Conservation (phyloP, 495 filamentous ascomycete species). For the Polyplosphaeria fusca region DNA sequence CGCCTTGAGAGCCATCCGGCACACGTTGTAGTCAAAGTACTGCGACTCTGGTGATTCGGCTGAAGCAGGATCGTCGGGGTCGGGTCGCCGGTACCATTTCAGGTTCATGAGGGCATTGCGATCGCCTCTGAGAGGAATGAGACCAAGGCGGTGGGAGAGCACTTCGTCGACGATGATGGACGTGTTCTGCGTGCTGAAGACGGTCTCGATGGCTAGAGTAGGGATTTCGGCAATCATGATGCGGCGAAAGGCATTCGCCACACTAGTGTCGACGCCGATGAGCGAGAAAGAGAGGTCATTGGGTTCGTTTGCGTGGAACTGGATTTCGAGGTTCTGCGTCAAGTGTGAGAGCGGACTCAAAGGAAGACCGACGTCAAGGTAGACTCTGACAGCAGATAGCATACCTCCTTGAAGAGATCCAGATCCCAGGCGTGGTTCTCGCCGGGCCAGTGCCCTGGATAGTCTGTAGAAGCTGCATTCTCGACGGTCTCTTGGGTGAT, state of each 20-base stretch:
- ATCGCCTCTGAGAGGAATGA: slow-evolving; percentile 81
- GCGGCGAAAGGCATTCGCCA: slow-evolving; percentile 97
- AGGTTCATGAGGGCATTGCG: slow-evolving; percentile 73
- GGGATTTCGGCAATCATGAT: slow-evolving; percentile 96
- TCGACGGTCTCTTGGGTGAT: slow-evolving; percentile 86
- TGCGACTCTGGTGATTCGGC: slow-evolving; percentile 45
- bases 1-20: slow-evolving; percentile 66
- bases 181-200: slow-evolving; percentile 92
- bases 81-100: slow-evolving; percentile 66
- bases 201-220: slow-evolving; percentile 85
- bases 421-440: slow-evolving; percentile 87
- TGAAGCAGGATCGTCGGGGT: slow-evolving; percentile 51
- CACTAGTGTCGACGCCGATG: slow-evolving; percentile 82
- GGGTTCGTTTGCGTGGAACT: slow-evolving; percentile 77
- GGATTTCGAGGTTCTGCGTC: slow-evolving; percentile 60
- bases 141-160: slow-evolving; percentile 78
- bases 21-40: slow-evolving; percentile 73
- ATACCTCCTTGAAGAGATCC: slow-evolving; percentile 64
- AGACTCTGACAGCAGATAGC: slow-evolving; percentile 6
- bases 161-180: slow-evolving; percentile 98
- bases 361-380: neutral
- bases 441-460: slow-evolving; percentile 83
- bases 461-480: slow-evolving; percentile 82
- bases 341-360: slow-evolving; percentile 10
- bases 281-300: slow-evolving; percentile 82